Evolutionary conservation across 495 filamentous ascomycete species (phyloP).

Genomic region (Aspergillus sclerotiicarbonarius): DNA sequence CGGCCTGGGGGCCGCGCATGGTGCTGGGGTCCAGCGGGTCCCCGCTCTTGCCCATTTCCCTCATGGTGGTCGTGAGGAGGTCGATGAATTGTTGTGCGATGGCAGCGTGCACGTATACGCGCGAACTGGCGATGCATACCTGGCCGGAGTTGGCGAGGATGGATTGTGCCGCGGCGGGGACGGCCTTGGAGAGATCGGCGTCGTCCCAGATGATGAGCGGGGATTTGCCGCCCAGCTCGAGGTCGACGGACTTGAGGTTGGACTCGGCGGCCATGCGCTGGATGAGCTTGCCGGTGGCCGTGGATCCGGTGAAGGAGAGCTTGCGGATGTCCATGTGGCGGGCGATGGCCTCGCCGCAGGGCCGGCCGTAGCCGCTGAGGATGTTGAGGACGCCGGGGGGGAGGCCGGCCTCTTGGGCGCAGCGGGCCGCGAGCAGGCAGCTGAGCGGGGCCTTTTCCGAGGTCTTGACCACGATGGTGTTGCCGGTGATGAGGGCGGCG

Average conservation of each 20-base stretch:
- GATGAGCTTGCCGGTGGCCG: conserved; percentile 21
- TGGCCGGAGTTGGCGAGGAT: conserved; percentile 40
- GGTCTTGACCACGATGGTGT: background rate
- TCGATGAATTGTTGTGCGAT: background rate
- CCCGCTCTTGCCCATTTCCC: background rate
- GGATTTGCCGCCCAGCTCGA: conserved; percentile 42
- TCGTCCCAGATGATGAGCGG: conserved; percentile 41
- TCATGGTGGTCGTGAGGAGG: background rate
- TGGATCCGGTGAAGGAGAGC: conserved; percentile 25
- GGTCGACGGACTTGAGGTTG: conserved; percentile 44
- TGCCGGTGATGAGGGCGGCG: background rate
- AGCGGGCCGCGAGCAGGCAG: background rate
- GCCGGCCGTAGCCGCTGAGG: conserved; percentile 16
- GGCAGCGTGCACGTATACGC: conserved; percentile 51
- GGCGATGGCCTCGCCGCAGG: conserved; percentile 15
- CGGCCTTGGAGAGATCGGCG: conserved; percentile 19
- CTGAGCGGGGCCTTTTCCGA: background rate
- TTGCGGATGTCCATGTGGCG: conserved; percentile 14
- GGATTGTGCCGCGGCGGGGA: conserved; percentile 16
- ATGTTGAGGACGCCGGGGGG: conserved; percentile 23
- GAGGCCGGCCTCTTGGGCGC: conserved; percentile 18
- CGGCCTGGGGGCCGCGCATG: background rate
- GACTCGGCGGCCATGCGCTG: conserved; percentile 30
- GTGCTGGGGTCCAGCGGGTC: background rate
- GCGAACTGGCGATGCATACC: conserved; percentile 47